Base-by-base conservation (phyloP, 129 eudicot species). In the Escallonia herrerae region DNA sequence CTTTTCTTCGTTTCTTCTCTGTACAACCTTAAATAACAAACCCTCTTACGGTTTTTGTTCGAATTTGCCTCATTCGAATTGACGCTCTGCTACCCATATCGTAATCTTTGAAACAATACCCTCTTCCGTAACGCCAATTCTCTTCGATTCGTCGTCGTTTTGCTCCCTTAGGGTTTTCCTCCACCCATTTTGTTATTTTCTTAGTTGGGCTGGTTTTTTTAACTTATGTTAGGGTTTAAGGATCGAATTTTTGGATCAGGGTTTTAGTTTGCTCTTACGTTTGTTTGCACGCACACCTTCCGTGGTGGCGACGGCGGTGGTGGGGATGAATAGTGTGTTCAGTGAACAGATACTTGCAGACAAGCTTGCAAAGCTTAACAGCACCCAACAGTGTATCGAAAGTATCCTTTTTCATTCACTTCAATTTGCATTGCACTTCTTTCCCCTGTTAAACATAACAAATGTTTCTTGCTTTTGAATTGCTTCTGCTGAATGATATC, bases 341-440 rank as follows among this genome's bases (percentile, higher is more conserved):
- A 79, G 64, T 70, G 95, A 91, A 74, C 81, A 87, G 77, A 80
- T 87, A 60, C 93, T 91, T 69, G 81, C 84, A 61, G 94, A 87
- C 58, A 91, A 87, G 94, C 90, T 91, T 56, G 78, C 97, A 1
- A 87, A 87, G 91, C 96, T 91, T 77, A 87, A 85, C 68, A 83
- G 72, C 77, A 82, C 95, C 58, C 97, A 91, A 77, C 97, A 91
- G 79, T 87, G 95, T 56, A 91, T 91, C 48, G 97, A 91, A 74
- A 87, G 97, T 91, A 91, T 85, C 90, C 90, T 87, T 45, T 63
- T 72, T 69, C 11, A 56, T 11, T 57, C 15, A 42, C 52, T 15
- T 43, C 33, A 22, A 22, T 22, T 22, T 22, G 33, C 33, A 22
- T 22, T 22, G 33, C 33, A 22, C 33, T 22, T 22, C 33, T 22